phyloP scores from a whole-genome alignment of 768 basidiomycete species.

The Melanogaster broomeanus region DNA sequence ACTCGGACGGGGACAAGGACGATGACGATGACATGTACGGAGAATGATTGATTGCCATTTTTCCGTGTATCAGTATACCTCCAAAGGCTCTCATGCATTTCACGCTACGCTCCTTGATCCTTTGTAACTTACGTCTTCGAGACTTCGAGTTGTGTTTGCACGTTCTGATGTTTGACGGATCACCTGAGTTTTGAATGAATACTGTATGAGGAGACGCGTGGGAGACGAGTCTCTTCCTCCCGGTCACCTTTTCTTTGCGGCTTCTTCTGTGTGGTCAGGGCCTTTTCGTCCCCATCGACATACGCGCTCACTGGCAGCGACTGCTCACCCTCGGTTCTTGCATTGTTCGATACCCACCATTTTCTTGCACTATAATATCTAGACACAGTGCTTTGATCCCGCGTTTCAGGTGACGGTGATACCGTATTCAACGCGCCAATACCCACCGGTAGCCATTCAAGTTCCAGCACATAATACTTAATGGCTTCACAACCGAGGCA shows the following conservation, averaged over 20 bases:
- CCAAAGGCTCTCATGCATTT: not conserved
- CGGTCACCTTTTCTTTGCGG: not conserved
- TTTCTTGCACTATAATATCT: not conserved
- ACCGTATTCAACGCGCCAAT: not conserved
- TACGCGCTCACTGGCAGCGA: not conserved
- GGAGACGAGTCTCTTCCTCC: not conserved
- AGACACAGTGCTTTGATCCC: not conserved
- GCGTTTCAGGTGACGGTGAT: not conserved
- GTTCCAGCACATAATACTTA: slow-evolving; percentile 5
- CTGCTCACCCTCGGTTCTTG: not conserved
- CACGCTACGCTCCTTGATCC: not conserved
- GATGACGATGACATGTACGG: slow-evolving; percentile 50
- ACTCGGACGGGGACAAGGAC: slow-evolving; percentile 48
- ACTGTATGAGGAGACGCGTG: slow-evolving; percentile 3
- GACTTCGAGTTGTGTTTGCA: no score
- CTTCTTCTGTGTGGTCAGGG: slow-evolving; percentile 1
- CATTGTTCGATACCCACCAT: slow-evolving; percentile 3
- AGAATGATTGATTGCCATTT: slow-evolving; percentile 29
- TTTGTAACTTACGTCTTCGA: not conserved
- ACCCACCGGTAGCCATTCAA: not conserved
- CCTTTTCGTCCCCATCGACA: slow-evolving; percentile 5
- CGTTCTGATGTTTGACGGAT: no score
- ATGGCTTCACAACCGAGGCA: slow-evolving; percentile 46
- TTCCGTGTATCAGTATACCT: not conserved
- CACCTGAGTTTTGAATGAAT: no score